phyloP scores from a whole-genome alignment of 1,284 basidiomycete species.

The Ceratobasidium sp. region DNA sequence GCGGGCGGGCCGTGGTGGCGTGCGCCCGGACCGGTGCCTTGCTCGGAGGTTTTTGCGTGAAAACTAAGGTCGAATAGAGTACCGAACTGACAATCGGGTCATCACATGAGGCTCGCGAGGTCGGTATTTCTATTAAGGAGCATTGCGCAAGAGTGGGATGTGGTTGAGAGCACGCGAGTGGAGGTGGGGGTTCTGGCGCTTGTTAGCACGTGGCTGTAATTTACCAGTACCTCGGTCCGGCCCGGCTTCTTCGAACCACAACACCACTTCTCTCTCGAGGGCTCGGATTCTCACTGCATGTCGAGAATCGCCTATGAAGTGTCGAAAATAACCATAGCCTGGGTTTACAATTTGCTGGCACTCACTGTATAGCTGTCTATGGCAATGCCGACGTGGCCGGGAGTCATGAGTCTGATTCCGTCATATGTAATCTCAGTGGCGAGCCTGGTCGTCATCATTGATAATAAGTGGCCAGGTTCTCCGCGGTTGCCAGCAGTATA shows the following conservation, averaged over 20 bases:
- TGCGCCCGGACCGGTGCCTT: slow-evolving; percentile 29
- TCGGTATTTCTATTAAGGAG: too few species aligned
- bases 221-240: neutral
- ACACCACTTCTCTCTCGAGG: neutral
- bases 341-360: slow-evolving; percentile 8
- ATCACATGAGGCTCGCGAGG: neutral
- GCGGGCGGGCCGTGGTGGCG: slow-evolving; percentile 16
- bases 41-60: neutral
- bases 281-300: neutral
- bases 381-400: neutral
- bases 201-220: neutral
- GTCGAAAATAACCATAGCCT: slow-evolving; percentile 8
- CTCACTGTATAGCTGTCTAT: slow-evolving; percentile 1
- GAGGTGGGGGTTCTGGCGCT: neutral
- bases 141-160: neutral
- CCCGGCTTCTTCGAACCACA: neutral
- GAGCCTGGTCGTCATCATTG: slow-evolving; percentile 15
- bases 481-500: slow-evolving; percentile 7
- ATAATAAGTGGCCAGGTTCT: slow-evolving; percentile 14
- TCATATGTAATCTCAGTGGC: slow-evolving; percentile 10
- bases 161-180: neutral
- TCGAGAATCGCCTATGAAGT: neutral
- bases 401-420: neutral
- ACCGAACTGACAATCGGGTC: neutral
- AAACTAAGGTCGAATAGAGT: neutral